A percentile compares a stretch with the other conserved stretches of the same genome.
Evolutionary conservation across 2,329 filamentous ascomycete genomes (phyloP).

Genomic region (Dactylellina parvicollis): DNA sequence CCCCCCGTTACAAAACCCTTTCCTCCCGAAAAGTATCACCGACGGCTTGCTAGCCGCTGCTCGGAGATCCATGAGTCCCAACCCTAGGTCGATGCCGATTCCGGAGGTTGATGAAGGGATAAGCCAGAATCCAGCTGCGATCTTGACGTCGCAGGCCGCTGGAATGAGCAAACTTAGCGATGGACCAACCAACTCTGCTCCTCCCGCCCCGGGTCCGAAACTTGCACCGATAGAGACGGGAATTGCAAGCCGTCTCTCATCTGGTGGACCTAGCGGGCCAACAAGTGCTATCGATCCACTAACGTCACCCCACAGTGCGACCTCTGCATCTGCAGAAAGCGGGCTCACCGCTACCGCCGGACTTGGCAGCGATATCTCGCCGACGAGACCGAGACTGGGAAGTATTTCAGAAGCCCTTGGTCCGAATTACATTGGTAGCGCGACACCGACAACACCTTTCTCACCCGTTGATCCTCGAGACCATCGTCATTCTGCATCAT

Average conservation of each 20-base stretch:
- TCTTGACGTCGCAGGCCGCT: conserved; percentile 37
- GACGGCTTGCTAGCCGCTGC: conserved; percentile 39
- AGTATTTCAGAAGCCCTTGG: conserved; percentile 49
- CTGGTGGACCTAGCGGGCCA: conserved; percentile 34
- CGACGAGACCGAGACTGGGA: conserved; percentile 47
- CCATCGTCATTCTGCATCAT: conserved; percentile 44
- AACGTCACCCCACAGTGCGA: conserved; percentile 43
- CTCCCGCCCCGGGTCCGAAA: conserved; percentile 47
- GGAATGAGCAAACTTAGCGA: conserved; percentile 38
- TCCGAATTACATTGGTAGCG: conserved; percentile 29
- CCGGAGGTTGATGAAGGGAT: conserved; percentile 39
- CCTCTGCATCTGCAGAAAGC: conserved; percentile 48
- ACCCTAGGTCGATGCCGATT: conserved; percentile 21
- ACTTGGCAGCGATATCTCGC: conserved; percentile 51
- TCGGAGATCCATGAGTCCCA: conserved; percentile 40
- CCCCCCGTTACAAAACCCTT: conserved; percentile 38
- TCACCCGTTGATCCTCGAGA: conserved; percentile 39
- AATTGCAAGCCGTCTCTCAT: conserved; percentile 29
- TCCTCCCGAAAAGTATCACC: conserved; percentile 33
- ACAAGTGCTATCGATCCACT: conserved; percentile 42
- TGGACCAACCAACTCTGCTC: conserved; percentile 29
- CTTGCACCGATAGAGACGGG: conserved; percentile 49
- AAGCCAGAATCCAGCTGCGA: conserved; percentile 49
- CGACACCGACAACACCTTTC: conserved; percentile 45
- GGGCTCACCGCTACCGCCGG: conserved; percentile 49